Evolutionary conservation across 352 stramenopile species (phyloP).

Genomic region (Globisporangium takayamanum): DNA sequence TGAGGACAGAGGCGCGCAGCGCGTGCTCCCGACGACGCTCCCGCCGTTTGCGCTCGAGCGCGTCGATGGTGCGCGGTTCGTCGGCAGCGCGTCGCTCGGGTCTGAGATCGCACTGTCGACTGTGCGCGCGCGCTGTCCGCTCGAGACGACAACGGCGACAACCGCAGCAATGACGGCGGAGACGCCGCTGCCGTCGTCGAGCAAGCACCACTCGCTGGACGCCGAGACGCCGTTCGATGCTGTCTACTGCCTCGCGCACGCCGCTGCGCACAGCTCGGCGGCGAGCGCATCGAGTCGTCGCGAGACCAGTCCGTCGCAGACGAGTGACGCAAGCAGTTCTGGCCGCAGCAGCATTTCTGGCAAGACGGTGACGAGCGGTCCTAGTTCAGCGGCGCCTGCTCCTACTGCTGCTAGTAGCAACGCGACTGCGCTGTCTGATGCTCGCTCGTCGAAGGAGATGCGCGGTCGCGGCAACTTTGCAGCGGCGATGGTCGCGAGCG

Average conservation of each 20-base stretch:
- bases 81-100: background rate
- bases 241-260: constrained; percentile 8
- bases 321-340: background rate
- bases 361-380: no score
- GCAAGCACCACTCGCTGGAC: background rate
- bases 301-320: background rate
- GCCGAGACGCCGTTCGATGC: background rate
- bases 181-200: background rate
- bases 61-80: constrained; percentile 4
- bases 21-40: background rate
- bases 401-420: no score
- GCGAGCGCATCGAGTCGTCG: background rate
- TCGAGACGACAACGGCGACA: background rate
- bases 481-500: no score
- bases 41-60: constrained; percentile 1
- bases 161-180: background rate
- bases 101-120: constrained; percentile 11
- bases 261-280: background rate
- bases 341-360: no score
- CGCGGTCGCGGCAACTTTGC: no score
- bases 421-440: background rate
- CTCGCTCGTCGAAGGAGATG: no score
- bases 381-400: no score
- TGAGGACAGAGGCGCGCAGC: background rate
- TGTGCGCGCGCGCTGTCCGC: background rate